Conservation (phyloP, 2,329 filamentous ascomycete species). For the Penicillium sp. region DNA sequence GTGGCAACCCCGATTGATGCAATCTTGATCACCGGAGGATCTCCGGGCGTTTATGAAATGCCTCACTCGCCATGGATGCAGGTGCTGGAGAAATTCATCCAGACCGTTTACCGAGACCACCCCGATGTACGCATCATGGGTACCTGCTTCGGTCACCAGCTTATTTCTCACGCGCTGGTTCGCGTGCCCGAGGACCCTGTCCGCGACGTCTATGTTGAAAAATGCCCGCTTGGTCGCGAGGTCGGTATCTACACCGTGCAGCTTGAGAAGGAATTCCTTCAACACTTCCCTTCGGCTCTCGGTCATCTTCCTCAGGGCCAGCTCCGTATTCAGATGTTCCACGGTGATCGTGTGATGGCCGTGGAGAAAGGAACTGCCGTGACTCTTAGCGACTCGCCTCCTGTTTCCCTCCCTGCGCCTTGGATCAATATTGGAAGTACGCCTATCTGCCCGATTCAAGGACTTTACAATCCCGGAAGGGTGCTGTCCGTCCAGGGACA, state of each 20-base stretch:
- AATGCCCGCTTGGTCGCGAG: slow-evolving; percentile 24
- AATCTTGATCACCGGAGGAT: slow-evolving; percentile 34
- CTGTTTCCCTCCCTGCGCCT: slow-evolving; percentile 21
- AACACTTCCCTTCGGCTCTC: slow-evolving; percentile 15
- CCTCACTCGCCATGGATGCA: slow-evolving; percentile 30
- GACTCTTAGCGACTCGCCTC: slow-evolving; percentile 17
- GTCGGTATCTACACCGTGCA: slow-evolving; percentile 23
- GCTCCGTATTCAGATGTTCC: slow-evolving; percentile 27
- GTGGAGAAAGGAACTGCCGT: slow-evolving; percentile 21
- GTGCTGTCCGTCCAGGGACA: slow-evolving; percentile 26
- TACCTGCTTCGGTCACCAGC: slow-evolving; percentile 37
- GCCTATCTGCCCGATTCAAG: slow-evolving; percentile 25
- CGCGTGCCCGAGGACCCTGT: slow-evolving; percentile 15
- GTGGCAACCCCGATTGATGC: slow-evolving; percentile 25
- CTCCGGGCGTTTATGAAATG: slow-evolving; percentile 29
- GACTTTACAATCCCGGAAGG: slow-evolving; percentile 23
- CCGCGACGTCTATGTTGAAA: slow-evolving; percentile 25
- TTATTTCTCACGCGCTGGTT: slow-evolving; percentile 26
- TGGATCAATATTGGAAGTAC: slow-evolving; percentile 28
- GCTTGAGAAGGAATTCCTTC: slow-evolving; percentile 16
- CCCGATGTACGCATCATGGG: slow-evolving; percentile 34
- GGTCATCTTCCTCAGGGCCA: slow-evolving; percentile 13
- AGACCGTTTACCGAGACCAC: slow-evolving; percentile 25
- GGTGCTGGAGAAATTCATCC: slow-evolving; percentile 26
- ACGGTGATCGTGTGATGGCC: slow-evolving; percentile 25